These are phyloP conservation scores for Coemansia sp. DNA, from an alignment of 192 early-diverging fungal species.

Conservation along the genomic window DNA sequence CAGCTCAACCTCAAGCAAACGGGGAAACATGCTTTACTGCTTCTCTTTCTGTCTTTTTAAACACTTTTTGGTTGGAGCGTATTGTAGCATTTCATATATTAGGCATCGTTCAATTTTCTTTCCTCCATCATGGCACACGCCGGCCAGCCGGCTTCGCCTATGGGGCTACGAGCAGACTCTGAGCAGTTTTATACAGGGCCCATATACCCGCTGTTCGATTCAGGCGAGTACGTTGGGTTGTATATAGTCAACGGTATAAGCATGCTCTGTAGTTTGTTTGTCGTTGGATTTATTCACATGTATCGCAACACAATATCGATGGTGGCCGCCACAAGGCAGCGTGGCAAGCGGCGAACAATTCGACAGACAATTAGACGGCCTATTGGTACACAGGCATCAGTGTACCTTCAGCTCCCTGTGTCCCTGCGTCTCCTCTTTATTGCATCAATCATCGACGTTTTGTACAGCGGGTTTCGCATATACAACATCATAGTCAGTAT, in stretches of 20 bases:
- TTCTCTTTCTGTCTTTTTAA: too few species aligned
- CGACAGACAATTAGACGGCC: constrained; percentile 30
- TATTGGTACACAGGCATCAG: constrained; percentile 35
- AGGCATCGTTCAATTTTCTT: too few species aligned
- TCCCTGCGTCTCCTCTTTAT: constrained; percentile 42
- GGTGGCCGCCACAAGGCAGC: constrained; percentile 29
- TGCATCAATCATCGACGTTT: constrained; percentile 40
- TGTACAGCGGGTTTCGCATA: constrained; percentile 43
- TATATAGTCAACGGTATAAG: constrained; percentile 39
- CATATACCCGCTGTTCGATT: constrained; percentile 20
- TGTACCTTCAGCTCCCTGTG: constrained; percentile 42
- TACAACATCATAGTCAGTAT: constrained; percentile 33
- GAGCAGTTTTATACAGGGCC: constrained; percentile 3
- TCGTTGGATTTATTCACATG: constrained; percentile 43
- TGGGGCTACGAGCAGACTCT: neutral
- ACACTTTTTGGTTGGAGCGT: too few species aligned
- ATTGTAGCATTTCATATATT: too few species aligned
- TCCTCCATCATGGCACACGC: neutral
- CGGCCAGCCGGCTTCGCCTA: neutral
- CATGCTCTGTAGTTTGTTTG: constrained; percentile 41
- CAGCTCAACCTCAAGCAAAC: too few species aligned
- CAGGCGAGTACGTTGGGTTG: constrained; percentile 27
- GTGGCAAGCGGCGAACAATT: constrained; percentile 21
- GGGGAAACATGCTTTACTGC: too few species aligned
- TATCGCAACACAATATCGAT: constrained; percentile 33